Conservation (phyloP, 345 rosid genomes). For the Eucalyptus marginata region DNA sequence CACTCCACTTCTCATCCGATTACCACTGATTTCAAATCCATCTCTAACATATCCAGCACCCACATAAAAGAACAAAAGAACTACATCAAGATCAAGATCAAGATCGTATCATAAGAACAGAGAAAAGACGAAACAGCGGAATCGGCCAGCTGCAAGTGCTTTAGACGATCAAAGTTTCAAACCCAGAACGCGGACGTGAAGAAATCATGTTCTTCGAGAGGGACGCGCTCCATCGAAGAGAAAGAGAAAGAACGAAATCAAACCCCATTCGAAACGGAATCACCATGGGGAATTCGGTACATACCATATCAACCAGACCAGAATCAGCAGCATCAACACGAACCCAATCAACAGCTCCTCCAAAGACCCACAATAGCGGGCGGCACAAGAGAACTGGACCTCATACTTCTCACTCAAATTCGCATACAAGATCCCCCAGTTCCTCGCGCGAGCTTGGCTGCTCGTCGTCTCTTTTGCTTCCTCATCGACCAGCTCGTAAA, state of each 20-base stretch:
- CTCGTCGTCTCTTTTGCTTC: constrained; percentile 14
- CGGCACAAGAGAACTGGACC: constrained; percentile 30
- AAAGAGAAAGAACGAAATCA: neutral
- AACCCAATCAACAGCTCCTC: neutral
- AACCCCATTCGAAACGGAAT: neutral
- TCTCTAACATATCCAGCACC: neutral
- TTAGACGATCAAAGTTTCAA: neutral
- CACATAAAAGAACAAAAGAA: neutral
- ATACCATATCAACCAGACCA: neutral
- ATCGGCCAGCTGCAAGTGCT: neutral
- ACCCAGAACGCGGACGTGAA: neutral
- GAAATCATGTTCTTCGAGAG: neutral
- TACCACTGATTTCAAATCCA: neutral
- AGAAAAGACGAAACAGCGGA: neutral
- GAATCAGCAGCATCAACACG: neutral
- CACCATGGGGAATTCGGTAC: neutral
- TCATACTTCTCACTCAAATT: constrained; percentile 61
- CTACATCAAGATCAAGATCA: neutral
- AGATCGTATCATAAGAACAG: neutral
- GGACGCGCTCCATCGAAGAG: neutral
- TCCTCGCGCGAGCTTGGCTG: neutral
- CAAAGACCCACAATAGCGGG: neutral
- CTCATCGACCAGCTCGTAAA: constrained; percentile 62
- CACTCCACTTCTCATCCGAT: neutral
- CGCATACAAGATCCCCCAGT: constrained; percentile 67